phyloP scores from a whole-genome alignment of 2,329 filamentous ascomycete species.

The Hypocrella siamensis region DNA sequence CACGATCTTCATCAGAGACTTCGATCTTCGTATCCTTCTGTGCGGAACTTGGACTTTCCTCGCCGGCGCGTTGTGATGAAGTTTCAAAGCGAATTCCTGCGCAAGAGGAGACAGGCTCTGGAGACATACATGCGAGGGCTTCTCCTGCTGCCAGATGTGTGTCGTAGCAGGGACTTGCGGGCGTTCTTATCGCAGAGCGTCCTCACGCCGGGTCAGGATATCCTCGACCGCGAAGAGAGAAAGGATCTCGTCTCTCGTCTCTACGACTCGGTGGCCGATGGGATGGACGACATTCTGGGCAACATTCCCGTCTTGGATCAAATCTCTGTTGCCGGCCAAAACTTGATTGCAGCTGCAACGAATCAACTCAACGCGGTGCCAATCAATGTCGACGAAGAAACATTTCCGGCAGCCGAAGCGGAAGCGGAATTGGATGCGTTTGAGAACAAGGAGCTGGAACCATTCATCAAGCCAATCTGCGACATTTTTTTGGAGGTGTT shows the following conservation, averaged over 20 bases:
- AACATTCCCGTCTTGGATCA: conserved; percentile 94
- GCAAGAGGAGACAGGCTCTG: conserved; percentile 69
- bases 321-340: conserved; percentile 82
- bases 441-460: conserved; percentile 75
- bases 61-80: conserved; percentile 89
- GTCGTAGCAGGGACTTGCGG: conserved; percentile 79
- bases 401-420: conserved; percentile 51
- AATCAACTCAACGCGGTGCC: conserved; percentile 44
- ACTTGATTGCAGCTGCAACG: conserved; percentile 64
- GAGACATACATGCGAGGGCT: conserved; percentile 76
- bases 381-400: conserved; percentile 34
- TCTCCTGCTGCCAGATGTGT: conserved; percentile 78
- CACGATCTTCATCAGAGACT: conserved; percentile 87
- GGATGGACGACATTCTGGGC: conserved; percentile 94
- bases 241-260: conserved; percentile 85
- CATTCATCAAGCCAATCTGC: conserved; percentile 96
- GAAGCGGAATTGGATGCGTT: conserved; percentile 91
- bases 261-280: conserved; percentile 93
- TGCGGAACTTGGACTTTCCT: conserved; percentile 82
- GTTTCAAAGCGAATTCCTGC: conserved; percentile 85
- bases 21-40: conserved; percentile 69
- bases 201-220: conserved; percentile 45
- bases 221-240: conserved; percentile 46
- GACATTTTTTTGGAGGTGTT: conserved; percentile 95
- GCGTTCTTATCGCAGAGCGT: conserved; percentile 86